A percentile compares a stretch with the other conserved stretches of the same genome.
phyloP scores from a whole-genome alignment of 2,329 filamentous ascomycete genomes.

The Grosmannia serpens region DNA sequence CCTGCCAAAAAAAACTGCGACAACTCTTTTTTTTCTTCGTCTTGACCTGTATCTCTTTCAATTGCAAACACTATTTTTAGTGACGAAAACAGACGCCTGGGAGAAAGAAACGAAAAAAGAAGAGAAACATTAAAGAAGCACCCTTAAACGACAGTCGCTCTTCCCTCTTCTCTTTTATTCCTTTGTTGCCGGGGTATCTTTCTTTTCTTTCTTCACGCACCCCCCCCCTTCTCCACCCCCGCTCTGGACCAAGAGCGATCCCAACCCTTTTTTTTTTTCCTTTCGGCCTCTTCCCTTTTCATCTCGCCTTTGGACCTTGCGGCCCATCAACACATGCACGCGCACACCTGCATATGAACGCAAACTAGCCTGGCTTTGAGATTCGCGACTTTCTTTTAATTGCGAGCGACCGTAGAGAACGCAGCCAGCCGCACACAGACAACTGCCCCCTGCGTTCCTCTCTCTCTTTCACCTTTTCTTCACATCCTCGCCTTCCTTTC shows the following conservation, averaged over 20 bases:
- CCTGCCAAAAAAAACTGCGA: not conserved
- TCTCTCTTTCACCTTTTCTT: not conserved
- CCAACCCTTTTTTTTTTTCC: not conserved
- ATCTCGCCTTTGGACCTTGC: not conserved
- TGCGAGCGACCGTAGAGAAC: not conserved
- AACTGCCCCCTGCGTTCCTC: not conserved
- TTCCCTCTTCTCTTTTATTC: not conserved
- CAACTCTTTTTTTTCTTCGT: not conserved
- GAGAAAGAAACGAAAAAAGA: not conserved
- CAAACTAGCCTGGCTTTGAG: not conserved
- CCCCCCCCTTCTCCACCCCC: not conserved
- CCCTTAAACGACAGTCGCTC: not conserved
- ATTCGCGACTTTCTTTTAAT: not conserved
- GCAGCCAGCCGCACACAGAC: not conserved
- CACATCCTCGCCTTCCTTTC: not conserved
- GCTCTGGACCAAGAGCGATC: not conserved
- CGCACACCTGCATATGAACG: not conserved
- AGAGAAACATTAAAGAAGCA: not conserved
- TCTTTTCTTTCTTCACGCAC: slow-evolving; percentile 2
- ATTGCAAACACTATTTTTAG: not conserved
- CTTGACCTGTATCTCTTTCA: not conserved
- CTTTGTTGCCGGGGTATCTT: not conserved
- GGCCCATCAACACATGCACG: not conserved
- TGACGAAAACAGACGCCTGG: not conserved
- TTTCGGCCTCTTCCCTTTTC: not conserved